These are phyloP conservation scores for Saccharomycodes ludwigii DNA, from an alignment of 805 yeast genomes.

Conservation along the genomic window DNA sequence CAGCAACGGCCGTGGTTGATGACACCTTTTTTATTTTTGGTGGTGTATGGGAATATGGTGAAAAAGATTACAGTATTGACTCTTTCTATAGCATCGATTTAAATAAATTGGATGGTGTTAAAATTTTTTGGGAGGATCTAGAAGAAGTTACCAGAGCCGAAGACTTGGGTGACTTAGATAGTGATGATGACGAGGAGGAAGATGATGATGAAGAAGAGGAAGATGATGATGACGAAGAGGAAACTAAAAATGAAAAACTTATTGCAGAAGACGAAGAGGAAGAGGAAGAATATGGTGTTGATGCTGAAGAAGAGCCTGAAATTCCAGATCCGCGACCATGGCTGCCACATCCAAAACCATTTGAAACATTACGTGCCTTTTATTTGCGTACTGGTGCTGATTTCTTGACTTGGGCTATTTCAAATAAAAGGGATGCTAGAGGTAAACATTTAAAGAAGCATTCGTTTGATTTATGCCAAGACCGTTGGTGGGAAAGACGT, in stretches of 20 bases:
- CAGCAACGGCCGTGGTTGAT: slow-evolving; percentile 73
- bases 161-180: slow-evolving; percentile 40
- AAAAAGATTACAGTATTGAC: slow-evolving; percentile 72
- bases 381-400: slow-evolving; percentile 78
- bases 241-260: slow-evolving; percentile 27
- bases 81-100: slow-evolving; percentile 79
- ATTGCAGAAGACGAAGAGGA: slow-evolving; percentile 42
- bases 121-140: slow-evolving; percentile 82
- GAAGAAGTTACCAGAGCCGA: slow-evolving; percentile 37
- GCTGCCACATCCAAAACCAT: slow-evolving; percentile 94
- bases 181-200: slow-evolving; percentile 50
- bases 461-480: slow-evolving; percentile 84
- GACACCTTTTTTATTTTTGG: slow-evolving; percentile 79
- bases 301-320: slow-evolving; percentile 48
- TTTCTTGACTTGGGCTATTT: slow-evolving; percentile 87
- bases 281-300: slow-evolving; percentile 57
- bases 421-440: slow-evolving; percentile 71
- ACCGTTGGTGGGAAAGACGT: slow-evolving; percentile 98
- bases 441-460: slow-evolving; percentile 84
- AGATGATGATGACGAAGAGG: slow-evolving; percentile 46
- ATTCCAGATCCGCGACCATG: slow-evolving; percentile 90
- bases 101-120: slow-evolving; percentile 77
- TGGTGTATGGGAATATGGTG: slow-evolving; percentile 84
- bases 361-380: slow-evolving; percentile 73
- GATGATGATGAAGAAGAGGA: slow-evolving; percentile 64